Evolutionary conservation across 2,329 filamentous ascomycete species (phyloP).

Genomic region (Hypoxylon sp.): DNA sequence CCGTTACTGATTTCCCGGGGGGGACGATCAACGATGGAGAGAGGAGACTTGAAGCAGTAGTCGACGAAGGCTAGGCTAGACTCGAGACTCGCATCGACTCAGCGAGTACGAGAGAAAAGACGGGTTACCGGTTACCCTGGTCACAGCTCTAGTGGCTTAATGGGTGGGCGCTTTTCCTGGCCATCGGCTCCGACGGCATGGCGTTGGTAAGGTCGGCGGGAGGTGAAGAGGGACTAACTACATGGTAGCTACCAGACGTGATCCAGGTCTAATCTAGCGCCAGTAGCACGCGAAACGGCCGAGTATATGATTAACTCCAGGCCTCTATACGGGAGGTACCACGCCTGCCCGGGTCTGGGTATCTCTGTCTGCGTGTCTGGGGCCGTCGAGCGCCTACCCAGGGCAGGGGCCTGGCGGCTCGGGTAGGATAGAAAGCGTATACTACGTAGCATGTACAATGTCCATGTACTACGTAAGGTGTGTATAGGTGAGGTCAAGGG

Average conservation of each 20-base stretch:
- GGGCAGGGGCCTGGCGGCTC: constrained; percentile 19
- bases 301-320: constrained; percentile 23
- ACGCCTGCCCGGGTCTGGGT: not conserved
- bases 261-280: too few species aligned
- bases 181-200: constrained; percentile 43
- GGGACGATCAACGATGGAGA: constrained; percentile 3
- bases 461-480: constrained; percentile 24
- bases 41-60: not conserved
- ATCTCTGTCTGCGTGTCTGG: not conserved
- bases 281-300: constrained; percentile 26
- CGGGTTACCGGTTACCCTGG: constrained; percentile 30
- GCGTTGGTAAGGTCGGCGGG: constrained; percentile 29
- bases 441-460: constrained; percentile 23
- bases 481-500: constrained; percentile 9
- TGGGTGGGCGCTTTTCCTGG: constrained; percentile 9
- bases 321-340: constrained; percentile 19
- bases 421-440: constrained; percentile 24
- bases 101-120: constrained; percentile 21
- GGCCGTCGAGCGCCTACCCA: not conserved
- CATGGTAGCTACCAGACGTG: too few species aligned
- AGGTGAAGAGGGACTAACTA: too few species aligned
- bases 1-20: constrained; percentile 27
- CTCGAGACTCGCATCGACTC: constrained; percentile 18
- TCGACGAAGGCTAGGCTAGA: not conserved
- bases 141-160: constrained; percentile 11